Evolutionary conservation across 179 eudicot species (phyloP).

Genomic region (Amaranthus tricolor): DNA sequence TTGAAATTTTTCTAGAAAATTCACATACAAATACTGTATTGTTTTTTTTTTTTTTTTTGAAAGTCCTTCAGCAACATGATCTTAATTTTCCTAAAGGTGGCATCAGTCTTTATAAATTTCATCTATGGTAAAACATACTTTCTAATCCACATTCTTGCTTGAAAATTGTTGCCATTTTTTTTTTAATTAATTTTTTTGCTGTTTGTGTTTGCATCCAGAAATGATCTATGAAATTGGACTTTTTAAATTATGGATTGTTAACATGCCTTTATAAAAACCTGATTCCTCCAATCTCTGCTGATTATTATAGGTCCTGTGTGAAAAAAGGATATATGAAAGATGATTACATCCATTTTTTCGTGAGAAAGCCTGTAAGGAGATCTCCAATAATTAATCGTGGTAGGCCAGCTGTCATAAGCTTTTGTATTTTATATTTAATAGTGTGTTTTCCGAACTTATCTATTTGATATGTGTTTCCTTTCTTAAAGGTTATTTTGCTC

Average conservation of each 20-base stretch:
- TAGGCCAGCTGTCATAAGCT: slow-evolving; percentile 25
- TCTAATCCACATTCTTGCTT: not conserved
- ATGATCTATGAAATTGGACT: not conserved
- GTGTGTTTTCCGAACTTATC: slow-evolving; percentile 1
- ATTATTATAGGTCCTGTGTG: slow-evolving; percentile 70
- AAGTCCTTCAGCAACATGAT: not conserved
- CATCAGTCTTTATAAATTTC: not conserved
- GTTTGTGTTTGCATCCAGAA: not conserved
- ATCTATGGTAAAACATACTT: not conserved
- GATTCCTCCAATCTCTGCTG: not conserved
- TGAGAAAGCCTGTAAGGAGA: slow-evolving; percentile 86
- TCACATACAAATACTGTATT: not conserved
- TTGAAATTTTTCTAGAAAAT: too few relatives aligned
- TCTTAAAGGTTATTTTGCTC: slow-evolving; percentile 79
- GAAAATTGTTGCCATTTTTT: not conserved
- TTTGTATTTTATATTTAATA: not conserved
- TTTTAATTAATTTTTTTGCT: not conserved
- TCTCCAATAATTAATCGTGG: slow-evolving; percentile 97
- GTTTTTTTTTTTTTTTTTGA: not conserved
- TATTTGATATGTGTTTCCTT: not conserved
- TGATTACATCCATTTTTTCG: slow-evolving; percentile 81
- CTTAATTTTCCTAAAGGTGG: too few relatives aligned
- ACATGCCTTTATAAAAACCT: slow-evolving; percentile 11
- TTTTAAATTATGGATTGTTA: not conserved
- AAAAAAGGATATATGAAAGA: slow-evolving; percentile 96